Percentiles rank a stretch among this genome's conserved stretches.
Conservation (phyloP, 768 basidiomycete species). For the Pleurotus tuber-regium region DNA sequence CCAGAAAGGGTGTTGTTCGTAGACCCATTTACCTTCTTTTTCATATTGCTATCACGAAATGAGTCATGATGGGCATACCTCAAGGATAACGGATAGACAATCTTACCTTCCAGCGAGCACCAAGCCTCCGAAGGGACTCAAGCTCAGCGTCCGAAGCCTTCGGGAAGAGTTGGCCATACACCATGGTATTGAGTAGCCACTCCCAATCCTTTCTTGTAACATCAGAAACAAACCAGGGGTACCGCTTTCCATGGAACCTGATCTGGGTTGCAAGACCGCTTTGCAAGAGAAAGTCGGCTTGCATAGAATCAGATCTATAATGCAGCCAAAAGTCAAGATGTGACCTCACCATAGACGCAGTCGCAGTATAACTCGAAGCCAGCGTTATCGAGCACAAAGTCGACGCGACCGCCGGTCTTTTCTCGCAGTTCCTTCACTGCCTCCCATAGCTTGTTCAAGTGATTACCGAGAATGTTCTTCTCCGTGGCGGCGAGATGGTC, state of each 20-base stretch:
- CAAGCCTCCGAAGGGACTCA: constrained; percentile 77
- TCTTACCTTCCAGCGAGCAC: constrained; percentile 83
- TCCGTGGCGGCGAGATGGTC: constrained; percentile 93
- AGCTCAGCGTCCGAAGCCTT: constrained; percentile 76
- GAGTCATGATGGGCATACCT: constrained; percentile 6
- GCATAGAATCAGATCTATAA: too few species aligned
- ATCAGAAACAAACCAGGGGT: constrained; percentile 94
- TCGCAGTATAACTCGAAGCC: constrained; percentile 90
- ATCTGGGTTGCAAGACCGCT: constrained; percentile 82
- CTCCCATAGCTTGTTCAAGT: constrained; percentile 71
- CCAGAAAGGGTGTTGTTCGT: constrained; percentile 94
- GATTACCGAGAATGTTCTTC: constrained; percentile 93
- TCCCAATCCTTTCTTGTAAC: constrained; percentile 93
- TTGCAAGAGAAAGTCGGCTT: constrained; percentile 92
- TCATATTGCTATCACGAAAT: constrained; percentile 78
- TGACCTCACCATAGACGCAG: constrained; percentile 72
- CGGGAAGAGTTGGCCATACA: constrained; percentile 91
- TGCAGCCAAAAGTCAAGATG: background rate
- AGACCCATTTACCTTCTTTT: constrained; percentile 89
- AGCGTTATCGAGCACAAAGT: constrained; percentile 85
- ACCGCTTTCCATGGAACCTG: constrained; percentile 94
- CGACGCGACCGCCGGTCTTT: constrained; percentile 71
- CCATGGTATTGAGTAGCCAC: constrained; percentile 85
- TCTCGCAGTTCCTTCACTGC: constrained; percentile 65
- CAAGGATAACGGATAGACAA: constrained; percentile 5